Evolutionary conservation across 176 grass and related monocot species (phyloP), one percentile per base, ranked within the genome.

Genomic region (Eremochloa ophiuroides): DNA sequence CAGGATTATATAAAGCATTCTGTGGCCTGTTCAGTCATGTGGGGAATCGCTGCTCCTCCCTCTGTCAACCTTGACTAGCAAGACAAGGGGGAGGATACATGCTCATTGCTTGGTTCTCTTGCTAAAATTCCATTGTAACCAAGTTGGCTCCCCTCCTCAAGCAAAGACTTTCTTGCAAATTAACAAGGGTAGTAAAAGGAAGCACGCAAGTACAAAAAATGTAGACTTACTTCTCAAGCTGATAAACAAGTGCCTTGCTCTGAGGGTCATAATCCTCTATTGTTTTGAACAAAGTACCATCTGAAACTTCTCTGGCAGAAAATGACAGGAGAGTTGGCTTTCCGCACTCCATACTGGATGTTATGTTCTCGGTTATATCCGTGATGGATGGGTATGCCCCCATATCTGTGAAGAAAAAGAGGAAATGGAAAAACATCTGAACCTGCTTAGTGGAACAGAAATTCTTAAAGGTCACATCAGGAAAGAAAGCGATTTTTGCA

Each of bases 271-370:
- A 98, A 60, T 89, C 92, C 78, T 94, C 86, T 62, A 98, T 94
- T 62, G 90, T 85, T 94, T 93, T 91, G 66, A 98, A 98, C 74
- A 98, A 85, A 71, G 95, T 94, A 28, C 95, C 95, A 89, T 98
- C 95, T 47, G 92, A 94, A 86, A 98, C 90, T 66, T 94, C 95
- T 90, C 87, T 89, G 41, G 95, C 88, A 76, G 90, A 94, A 94
- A 98, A 98, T 73, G 95, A 89, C 82, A 98, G 77, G 10, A 94
- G 88, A 60, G 80, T 92, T 78, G 95, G 95, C 47, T 82, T 89
- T 85, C 90, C 92, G 31, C 90, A 93, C 75, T 98, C 95, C 90
- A 89, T 94, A 46, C 39, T 84, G 22, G 83, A 62, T 59, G 91
- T 90, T 18, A 83, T 85, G 66, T 94, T 77, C 43, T 85, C 85